Percentiles rank a stretch among this genome's conserved stretches.
Evolutionary conservation across 805 yeast species (phyloP).

Genomic region (Kuraishia floccosa): DNA sequence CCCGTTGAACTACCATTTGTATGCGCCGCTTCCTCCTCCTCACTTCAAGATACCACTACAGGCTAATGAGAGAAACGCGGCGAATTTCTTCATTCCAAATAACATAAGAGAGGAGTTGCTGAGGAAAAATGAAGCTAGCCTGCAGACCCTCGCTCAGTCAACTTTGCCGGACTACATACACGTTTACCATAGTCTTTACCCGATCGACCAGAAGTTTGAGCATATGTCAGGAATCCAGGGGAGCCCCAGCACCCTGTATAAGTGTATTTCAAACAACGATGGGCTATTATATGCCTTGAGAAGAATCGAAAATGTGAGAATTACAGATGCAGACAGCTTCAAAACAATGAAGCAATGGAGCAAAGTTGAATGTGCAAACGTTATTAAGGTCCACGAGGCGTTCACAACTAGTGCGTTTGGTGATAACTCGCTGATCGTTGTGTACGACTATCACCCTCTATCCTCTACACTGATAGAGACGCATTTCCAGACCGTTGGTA

Average conservation of each 20-base stretch:
- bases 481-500: constrained; percentile 37
- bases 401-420: constrained; percentile 84
- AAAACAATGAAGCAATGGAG: constrained; percentile 60
- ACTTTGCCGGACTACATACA: constrained; percentile 69
- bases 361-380: constrained; percentile 38
- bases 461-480: constrained; percentile 60
- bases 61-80: constrained; percentile 62
- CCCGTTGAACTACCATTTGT: constrained; percentile 60
- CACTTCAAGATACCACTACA: constrained; percentile 46
- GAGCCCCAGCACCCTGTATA: constrained; percentile 53
- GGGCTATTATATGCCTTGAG: constrained; percentile 72
- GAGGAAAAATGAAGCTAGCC: constrained; percentile 68
- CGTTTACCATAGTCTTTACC: constrained; percentile 75
- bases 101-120: constrained; percentile 62
- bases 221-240: constrained; percentile 32
- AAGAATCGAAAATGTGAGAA: constrained; percentile 52
- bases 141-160: constrained; percentile 49
- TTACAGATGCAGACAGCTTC: constrained; percentile 47
- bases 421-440: constrained; percentile 61
- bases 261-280: constrained; percentile 68
- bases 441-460: constrained; percentile 79
- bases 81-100: constrained; percentile 61
- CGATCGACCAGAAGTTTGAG: constrained; percentile 47
- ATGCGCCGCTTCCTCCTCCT: constrained; percentile 85
- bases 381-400: constrained; percentile 65